Percentiles rank a stretch among this genome's conserved stretches.
phyloP scores from a whole-genome alignment of 2,329 filamentous ascomycete genomes.

The Parascedosporium putredinis region DNA sequence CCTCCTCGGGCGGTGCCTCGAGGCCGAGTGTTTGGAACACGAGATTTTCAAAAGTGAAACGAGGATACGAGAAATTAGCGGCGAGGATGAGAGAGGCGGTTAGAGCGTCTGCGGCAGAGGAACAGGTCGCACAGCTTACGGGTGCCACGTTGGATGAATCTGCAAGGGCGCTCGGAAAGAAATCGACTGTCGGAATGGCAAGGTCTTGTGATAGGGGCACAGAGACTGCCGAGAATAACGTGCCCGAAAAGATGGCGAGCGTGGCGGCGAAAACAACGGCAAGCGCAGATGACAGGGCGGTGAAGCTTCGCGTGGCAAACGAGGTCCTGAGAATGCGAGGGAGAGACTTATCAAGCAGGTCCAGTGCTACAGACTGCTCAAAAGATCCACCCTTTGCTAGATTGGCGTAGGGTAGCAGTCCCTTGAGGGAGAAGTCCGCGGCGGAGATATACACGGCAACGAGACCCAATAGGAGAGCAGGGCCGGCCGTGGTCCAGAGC shows the following conservation, averaged over 20 bases:
- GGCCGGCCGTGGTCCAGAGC: conserved; percentile 23
- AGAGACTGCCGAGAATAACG: conserved; percentile 21
- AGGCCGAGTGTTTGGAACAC: conserved; percentile 17
- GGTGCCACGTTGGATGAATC: background rate
- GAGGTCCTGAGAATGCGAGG: background rate
- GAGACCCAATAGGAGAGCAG: conserved; percentile 19
- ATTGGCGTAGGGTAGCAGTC: conserved; percentile 22
- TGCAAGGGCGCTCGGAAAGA: conserved; percentile 19
- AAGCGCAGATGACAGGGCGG: conserved; percentile 17
- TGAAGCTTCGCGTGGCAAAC: conserved; percentile 16
- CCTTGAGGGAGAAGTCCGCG: conserved; percentile 21
- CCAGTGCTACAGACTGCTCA: conserved; percentile 19
- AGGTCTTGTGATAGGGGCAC: conserved; percentile 15
- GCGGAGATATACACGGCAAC: conserved; percentile 21
- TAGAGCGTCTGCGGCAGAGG: conserved; percentile 18
- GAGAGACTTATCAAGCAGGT: conserved; percentile 20
- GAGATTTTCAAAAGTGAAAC: conserved; percentile 24
- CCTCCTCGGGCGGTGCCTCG: conserved; percentile 9
- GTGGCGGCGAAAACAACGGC: conserved; percentile 19
- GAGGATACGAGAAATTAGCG: conserved; percentile 23
- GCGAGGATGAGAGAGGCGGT: conserved; percentile 24
- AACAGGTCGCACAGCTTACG: conserved; percentile 8
- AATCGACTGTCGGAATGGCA: conserved; percentile 18
- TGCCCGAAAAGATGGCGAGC: conserved; percentile 20
- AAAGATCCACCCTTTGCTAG: conserved; percentile 19